phyloP scores from a whole-genome alignment of 495 filamentous ascomycete genomes.

The Trichoderma erinaceum region DNA sequence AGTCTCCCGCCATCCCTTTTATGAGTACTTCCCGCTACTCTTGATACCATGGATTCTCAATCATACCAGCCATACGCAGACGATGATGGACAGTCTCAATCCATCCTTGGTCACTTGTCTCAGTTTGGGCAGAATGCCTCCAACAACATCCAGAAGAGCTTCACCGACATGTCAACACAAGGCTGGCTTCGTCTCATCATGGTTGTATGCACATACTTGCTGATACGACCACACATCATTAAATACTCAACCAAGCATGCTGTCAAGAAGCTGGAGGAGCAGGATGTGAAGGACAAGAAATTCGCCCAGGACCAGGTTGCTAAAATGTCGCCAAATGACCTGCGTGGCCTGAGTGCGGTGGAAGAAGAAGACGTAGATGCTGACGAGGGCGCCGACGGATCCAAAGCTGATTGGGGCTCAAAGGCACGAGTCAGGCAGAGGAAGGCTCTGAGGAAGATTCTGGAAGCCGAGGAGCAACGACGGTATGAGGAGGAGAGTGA shows the following conservation, averaged over 20 bases:
- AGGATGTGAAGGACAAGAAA: slow-evolving; percentile 28
- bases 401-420: slow-evolving; percentile 46
- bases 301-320: slow-evolving; percentile 23
- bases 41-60: background rate
- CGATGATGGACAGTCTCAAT: background rate
- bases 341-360: slow-evolving; percentile 46
- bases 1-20: background rate
- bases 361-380: slow-evolving; percentile 49
- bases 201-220: slow-evolving; percentile 54
- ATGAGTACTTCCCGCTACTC: background rate
- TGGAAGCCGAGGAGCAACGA: slow-evolving; percentile 45
- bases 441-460: slow-evolving; percentile 50
- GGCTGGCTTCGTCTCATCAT: slow-evolving; percentile 58
- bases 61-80: background rate
- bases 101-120: background rate
- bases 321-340: slow-evolving; percentile 43
- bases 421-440: slow-evolving; percentile 59
- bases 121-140: slow-evolving; percentile 37
- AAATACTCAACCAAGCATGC: slow-evolving; percentile 41
- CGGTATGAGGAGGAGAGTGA: slow-evolving; percentile 43
- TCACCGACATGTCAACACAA: slow-evolving; percentile 47
- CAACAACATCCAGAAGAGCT: slow-evolving; percentile 49
- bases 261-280: slow-evolving; percentile 40
- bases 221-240: slow-evolving; percentile 61
- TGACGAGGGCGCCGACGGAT: slow-evolving; percentile 43